Conservation (phyloP, 441 rosid genomes). For the Gossypium schwendimanii region DNA sequence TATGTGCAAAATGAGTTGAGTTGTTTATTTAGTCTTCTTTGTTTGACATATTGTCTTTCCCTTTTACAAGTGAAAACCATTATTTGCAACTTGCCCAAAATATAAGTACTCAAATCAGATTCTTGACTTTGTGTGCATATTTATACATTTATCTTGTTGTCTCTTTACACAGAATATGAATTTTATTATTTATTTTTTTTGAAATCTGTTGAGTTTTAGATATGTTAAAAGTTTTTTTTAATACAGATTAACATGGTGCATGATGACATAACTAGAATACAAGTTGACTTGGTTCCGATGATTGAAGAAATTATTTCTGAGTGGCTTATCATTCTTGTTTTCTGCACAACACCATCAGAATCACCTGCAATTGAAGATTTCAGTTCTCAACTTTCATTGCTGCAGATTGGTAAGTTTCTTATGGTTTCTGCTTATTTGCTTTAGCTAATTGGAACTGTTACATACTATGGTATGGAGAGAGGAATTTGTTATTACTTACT, state of each 20-base stretch:
- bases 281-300: constrained; percentile 84
- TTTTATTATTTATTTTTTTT: no score
- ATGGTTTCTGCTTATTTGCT: neutral
- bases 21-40: neutral
- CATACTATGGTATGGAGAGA: neutral
- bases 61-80: neutral
- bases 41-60: neutral
- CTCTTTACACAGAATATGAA: no score
- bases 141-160: no score
- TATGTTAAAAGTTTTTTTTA: constrained; percentile 6
- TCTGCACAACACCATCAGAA: constrained; percentile 71
- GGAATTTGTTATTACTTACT: constrained; percentile 7
- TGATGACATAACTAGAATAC: constrained; percentile 65
- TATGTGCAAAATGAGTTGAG: neutral
- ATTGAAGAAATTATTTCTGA: constrained; percentile 76
- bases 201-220: no score
- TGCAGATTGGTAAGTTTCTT: constrained; percentile 69
- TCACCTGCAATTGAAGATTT: constrained; percentile 78
- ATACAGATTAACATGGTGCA: constrained; percentile 69
- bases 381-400: constrained; percentile 79
- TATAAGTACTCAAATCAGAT: neutral
- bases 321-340: constrained; percentile 77
- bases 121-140: neutral
- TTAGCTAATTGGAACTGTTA: neutral
- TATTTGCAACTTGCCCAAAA: neutral